Evolutionary conservation across 352 stramenopile species (phyloP), one percentile per base, ranked within the genome.

Genomic region (Stephanocyclus meneghinianus): DNA sequence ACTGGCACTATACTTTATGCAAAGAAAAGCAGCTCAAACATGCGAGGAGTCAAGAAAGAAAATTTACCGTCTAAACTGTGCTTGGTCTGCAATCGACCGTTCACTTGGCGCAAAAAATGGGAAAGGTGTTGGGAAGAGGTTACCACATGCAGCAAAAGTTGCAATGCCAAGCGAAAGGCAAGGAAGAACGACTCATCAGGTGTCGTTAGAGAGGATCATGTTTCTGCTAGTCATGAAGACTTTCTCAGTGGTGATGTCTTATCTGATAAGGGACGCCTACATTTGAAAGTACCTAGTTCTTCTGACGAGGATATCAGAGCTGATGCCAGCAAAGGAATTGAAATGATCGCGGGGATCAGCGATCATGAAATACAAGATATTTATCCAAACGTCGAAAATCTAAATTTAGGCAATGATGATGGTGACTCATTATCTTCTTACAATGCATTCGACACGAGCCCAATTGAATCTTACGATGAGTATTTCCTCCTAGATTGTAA

Each of bases 21-120:
- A 51, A 65, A 35, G 26, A 51, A 35, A 30, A 30, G 5, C 13
- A 30, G 13, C 6, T 37, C 57, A 51, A 61, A 21, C 18, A 80
- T 80, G 72, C 63, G 72, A 51, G 77, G 77, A 44, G 66, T 68
- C 2, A 79, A 77, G 64, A 84, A 84, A 57, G 77, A 84, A 62
- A 84, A 80, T 67, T 70, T 92, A 13, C 87, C 87, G 5, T 71
- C 78, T 15, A 93, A 93, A 74, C 55, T 87, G 10, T 93, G 88
- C 61, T 80, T 93, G 6, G 69, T 87, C 0, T 93, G 88, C 69
- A 32, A 84, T 53, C 56, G 88, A 63, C 87, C 87, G 1, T 93
- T 91, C 67, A 90, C 77, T 21, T 92, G 88, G 87, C 55, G 88
- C 10, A 93, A 93, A 73, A 93, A 93, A 69, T 93, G 88, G 88